These are phyloP conservation scores for Meredithiella fracta DNA, from an alignment of 2,329 filamentous ascomycete species.

Conservation along the genomic window DNA sequence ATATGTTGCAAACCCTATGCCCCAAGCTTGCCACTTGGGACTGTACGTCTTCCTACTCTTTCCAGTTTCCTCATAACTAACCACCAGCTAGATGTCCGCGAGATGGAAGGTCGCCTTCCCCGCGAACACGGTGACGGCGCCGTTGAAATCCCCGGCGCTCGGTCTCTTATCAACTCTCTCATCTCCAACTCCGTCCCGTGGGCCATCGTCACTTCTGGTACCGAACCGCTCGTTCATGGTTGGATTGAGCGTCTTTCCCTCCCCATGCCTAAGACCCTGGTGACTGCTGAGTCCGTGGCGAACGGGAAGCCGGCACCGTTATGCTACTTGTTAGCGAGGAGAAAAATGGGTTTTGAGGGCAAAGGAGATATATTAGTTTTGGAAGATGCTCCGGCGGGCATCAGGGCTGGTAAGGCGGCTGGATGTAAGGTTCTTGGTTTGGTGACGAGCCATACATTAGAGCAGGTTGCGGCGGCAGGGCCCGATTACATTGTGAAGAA, in stretches of 20 bases:
- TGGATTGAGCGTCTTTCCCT: constrained; percentile 55
- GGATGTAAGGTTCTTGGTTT: constrained; percentile 75
- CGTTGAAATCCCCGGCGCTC: constrained; percentile 70
- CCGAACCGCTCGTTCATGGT: constrained; percentile 47
- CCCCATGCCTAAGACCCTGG: constrained; percentile 46
- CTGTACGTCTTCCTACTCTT: constrained; percentile 40
- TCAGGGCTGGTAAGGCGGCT: constrained; percentile 66
- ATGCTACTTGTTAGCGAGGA: constrained; percentile 54
- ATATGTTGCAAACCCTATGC: constrained; percentile 62
- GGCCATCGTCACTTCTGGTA: constrained; percentile 75
- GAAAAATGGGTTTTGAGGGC: constrained; percentile 38
- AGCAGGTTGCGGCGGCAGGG: constrained; percentile 55
- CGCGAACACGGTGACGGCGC: constrained; percentile 61
- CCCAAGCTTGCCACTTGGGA: constrained; percentile 84
- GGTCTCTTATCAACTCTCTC: constrained; percentile 50
- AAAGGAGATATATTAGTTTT: constrained; percentile 50
- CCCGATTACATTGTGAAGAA: constrained; percentile 80
- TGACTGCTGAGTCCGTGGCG: constrained; percentile 60
- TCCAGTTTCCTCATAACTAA: neutral
- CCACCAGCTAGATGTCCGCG: constrained; percentile 48
- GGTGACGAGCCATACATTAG: constrained; percentile 63
- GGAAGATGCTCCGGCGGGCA: constrained; percentile 79
- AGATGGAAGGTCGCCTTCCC: constrained; percentile 65
- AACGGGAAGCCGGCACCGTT: constrained; percentile 63
- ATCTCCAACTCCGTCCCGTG: constrained; percentile 49